Base-by-base conservation (phyloP, 2,329 filamentous ascomycete genomes). In the Alternaria consortialis region DNA sequence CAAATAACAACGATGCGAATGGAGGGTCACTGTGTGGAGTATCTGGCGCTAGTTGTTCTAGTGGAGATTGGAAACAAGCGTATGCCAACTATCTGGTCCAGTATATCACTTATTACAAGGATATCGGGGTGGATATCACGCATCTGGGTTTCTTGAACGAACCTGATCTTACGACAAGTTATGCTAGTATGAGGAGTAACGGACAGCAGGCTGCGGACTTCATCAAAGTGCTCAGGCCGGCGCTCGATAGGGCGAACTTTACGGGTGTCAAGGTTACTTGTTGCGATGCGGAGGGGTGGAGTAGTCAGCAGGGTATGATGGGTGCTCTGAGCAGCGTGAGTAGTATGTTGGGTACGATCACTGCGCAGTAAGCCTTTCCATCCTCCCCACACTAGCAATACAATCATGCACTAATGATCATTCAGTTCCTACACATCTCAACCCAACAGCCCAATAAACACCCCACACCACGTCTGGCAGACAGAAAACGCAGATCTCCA, bases 401-500 rank as follows among this genome's bases (percentile, higher is more conserved):
- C 9, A 39, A 17, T 15, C 29, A 7, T 37, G 15, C 43, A 37
- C 44, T 36, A 4, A 43, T 27, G 8, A 13, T 12, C 29, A 52
- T 20, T 23, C 12, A 70, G 68, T 37, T 67, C 65, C 23, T 72
- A 73, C 55, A 69, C 66, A 2, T 65, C 60, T 27, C 62, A 69
- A 40, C 69, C 70, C 7, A 58, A 29, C 20, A 63, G 56, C 11
- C 64, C 70, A 4, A 68, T 74, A 29, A 70, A 68, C 53, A 83
- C 81, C 1, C 75, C 71, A 13, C 72, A 79, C 58, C 78, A 79
- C 31, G 81, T 83, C 47, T 87, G 85, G 86, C 79, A 85, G 60
- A 86, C 84, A 7, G 85, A 87, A 70, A 80, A 78, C 40, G 79
- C 81, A 0, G 82, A 85, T 63, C 76, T 86, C 15, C 79, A 83